Evolutionary conservation across 352 stramenopile species (phyloP), one percentile per base, ranked within the genome.

Genomic region (Pilasporangium apinafurcum): DNA sequence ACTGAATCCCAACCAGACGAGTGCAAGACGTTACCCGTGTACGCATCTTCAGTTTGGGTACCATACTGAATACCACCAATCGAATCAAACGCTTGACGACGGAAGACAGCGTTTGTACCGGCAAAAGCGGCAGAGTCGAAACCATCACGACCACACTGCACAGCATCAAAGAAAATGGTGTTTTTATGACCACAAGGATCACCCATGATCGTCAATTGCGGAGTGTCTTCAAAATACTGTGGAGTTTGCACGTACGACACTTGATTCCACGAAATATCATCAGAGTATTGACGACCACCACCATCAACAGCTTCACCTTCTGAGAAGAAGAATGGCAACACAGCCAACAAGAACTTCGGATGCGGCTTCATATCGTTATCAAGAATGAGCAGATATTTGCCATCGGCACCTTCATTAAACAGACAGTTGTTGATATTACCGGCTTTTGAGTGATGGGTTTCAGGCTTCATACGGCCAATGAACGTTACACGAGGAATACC

Each of bases 311-410:
- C 80, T 44, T 94, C 80, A 18, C 79, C 83, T 47, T 94, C 83
- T 38, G 80, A 91, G 55, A 95, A 95, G 66, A 95, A 92, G 65
- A 95, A 95, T 21, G 83, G 80, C 12, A 95, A 64, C 21, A 91
- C 76, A 1, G 83, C 83, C 7, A 92, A 62, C 26, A 95, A 49
- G 56, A 95, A 92, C 65, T 92, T 95, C 21, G 78, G 78, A 38
- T 95, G 83, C 35, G 83, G 83, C 65, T 95, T 91, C 83, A 96
- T 96, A 68, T 96, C 83, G 60, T 92, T 94, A 88, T 96, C 85
- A 29, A 96, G 51, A 76, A 96, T 95, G 35, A 96, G 51, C 43
- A 94, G 49, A 70, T 95, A 94, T 55, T 92, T 88, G 61, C 83
- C 85, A 34, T 86, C 73, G 0, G 82, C 80, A 37, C 85, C 85